phyloP scores from a whole-genome alignment of 108 stramenopile species.

The Mediolabrus comicus region DNA sequence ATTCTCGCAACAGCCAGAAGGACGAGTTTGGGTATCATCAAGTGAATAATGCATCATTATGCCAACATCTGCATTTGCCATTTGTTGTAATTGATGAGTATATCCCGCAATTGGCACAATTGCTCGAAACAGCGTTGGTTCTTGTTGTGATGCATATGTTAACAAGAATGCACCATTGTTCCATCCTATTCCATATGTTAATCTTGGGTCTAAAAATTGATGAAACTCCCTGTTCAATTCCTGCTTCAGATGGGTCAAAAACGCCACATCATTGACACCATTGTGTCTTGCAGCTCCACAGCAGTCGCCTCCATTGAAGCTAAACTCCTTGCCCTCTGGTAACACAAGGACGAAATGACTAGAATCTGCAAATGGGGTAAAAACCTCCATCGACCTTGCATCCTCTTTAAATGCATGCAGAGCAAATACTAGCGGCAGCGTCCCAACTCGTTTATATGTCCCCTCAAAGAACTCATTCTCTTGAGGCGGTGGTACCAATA shows the following conservation, averaged over 20 bases:
- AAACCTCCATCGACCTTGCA: constrained; percentile 13
- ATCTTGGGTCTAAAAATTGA: constrained; percentile 18
- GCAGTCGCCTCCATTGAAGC: constrained; percentile 49
- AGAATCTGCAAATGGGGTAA: constrained; percentile 17
- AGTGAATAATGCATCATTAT: constrained; percentile 31
- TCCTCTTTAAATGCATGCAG: constrained; percentile 47
- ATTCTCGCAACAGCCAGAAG: constrained; percentile 27
- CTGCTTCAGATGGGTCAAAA: constrained; percentile 29
- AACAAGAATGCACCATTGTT: constrained; percentile 55
- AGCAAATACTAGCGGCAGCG: constrained; percentile 46
- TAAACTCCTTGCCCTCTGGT: constrained; percentile 34
- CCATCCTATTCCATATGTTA: constrained; percentile 49
- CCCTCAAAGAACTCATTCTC: constrained; percentile 16
- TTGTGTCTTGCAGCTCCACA: constrained; percentile 48
- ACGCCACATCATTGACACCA: constrained; percentile 46
- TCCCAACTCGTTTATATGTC: constrained; percentile 8
- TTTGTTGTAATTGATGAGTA: not conserved
- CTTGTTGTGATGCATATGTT: constrained; percentile 11
- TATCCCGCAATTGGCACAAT: constrained; percentile 56
- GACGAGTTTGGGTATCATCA: constrained; percentile 11
- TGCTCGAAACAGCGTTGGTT: constrained; percentile 40
- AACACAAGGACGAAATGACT: constrained; percentile 43
- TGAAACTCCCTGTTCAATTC: constrained; percentile 13
- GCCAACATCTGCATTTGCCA: constrained; percentile 1
- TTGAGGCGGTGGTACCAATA: not conserved